Base-by-base conservation (phyloP, 2,329 filamentous ascomycete genomes). In the Remersonia thermophila region DNA sequence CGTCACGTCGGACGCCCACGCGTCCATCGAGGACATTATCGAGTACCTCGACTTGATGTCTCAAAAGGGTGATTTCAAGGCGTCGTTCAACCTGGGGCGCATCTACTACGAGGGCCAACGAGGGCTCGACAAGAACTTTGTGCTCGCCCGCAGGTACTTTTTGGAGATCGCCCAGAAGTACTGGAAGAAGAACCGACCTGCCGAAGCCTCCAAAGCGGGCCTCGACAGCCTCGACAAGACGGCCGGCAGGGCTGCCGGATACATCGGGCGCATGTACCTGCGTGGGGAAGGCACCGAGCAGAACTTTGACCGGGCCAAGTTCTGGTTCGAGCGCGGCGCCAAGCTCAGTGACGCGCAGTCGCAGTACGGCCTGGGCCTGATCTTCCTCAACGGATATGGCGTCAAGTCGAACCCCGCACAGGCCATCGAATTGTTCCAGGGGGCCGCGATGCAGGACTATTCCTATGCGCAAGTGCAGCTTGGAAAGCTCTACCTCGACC, bases 31-130 rank as follows among this genome's bases (percentile, higher is more conserved):
- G 49, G 89, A 98, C 56, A 82, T 96, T 12, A 76, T 98, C 40
- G 91, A 98, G 55, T 98, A 94, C 49, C 66, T 94, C 46, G 84
- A 94, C 50, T 68, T 94, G 29, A 80, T 93, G 69, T 85, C 85
- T 5, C 77, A 87, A 41, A 93, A 93, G 55, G 86, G 87, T 9
- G 85, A 94, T 51, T 73, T 84, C 38, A 86, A 83, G 54, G 84
- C 87, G 1, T 89, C 84, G 0, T 86, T 87, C 51, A 87, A 83
- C 43, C 65, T 95, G 1, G 87, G 83, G 3, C 77, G 84, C 45
- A 73, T 93, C 43, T 83, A 93, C 55, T 94, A 94, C 51, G 87
- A 95, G 39, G 87, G 87, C 1, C 77, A 84, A 38, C 71, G 82
- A 37, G 77, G 76, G 1, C 65, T 93, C 29, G 77, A 81, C 35